Percentiles rank a stretch among this genome's conserved stretches.
These are phyloP conservation scores for Citropsis articulata DNA, from an alignment of 345 rosid genomes.

Conservation along the genomic window DNA sequence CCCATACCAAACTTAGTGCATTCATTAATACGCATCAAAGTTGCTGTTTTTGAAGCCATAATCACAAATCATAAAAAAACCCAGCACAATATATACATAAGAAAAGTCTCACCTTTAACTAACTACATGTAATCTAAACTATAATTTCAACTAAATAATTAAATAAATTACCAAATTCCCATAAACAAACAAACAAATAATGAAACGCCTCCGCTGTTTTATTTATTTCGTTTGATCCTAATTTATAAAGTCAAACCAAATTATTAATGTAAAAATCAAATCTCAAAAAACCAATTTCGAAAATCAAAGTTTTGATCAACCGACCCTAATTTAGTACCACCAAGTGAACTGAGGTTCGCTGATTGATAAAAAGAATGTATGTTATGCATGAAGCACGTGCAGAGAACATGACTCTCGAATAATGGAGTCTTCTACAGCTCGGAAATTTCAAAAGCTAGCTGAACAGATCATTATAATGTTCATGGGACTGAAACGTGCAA, in stretches of 20 bases:
- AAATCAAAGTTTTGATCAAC: neutral
- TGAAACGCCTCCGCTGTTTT: conserved; percentile 10
- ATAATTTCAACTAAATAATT: too few species aligned
- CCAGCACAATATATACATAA: too few species aligned
- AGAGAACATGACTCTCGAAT: conserved; percentile 16
- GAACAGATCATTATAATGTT: too few species aligned
- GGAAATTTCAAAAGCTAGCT: too few species aligned
- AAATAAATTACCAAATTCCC: neutral
- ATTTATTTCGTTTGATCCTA: conserved; percentile 9
- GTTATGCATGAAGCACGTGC: conserved; percentile 15
- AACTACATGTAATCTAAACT: too few species aligned
- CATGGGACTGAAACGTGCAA: too few species aligned
- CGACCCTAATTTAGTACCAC: too few species aligned
- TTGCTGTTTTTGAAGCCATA: too few species aligned
- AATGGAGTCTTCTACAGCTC: neutral
- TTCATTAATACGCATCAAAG: too few species aligned
- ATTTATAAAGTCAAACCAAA: conserved; percentile 11
- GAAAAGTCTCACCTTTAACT: too few species aligned
- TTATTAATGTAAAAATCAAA: conserved; percentile 10
- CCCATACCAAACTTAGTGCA: too few species aligned
- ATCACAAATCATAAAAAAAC: too few species aligned
- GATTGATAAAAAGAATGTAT: neutral
- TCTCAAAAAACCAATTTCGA: neutral
- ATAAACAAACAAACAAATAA: neutral
- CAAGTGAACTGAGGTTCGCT: neutral